phyloP scores from a whole-genome alignment of 495 filamentous ascomycete genomes.

The Physcia stellaris region DNA sequence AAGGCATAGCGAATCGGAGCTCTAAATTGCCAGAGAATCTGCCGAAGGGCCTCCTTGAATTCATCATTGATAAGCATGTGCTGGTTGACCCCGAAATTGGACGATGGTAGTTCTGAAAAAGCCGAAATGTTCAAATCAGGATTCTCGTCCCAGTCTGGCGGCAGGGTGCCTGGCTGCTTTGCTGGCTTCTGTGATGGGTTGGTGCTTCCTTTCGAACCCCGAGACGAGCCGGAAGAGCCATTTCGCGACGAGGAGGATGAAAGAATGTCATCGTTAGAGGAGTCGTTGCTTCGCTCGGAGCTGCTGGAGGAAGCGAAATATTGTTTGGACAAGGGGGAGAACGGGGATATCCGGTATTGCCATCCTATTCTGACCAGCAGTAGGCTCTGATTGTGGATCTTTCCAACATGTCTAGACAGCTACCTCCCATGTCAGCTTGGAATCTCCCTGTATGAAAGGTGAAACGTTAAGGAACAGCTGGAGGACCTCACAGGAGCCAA shows the following conservation, averaged over 20 bases:
- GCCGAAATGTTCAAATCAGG: constrained; percentile 58
- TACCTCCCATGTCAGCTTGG: no score
- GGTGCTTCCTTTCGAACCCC: constrained; percentile 13
- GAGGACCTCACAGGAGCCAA: constrained; percentile 13
- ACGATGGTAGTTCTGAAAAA: constrained; percentile 77
- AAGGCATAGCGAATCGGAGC: constrained; percentile 93
- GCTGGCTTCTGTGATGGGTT: constrained; percentile 12
- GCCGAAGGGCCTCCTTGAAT: constrained; percentile 78
- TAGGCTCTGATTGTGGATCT: constrained; percentile 9
- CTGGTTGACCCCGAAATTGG: constrained; percentile 88
- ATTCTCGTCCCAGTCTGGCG: constrained; percentile 66
- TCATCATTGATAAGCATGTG: constrained; percentile 88
- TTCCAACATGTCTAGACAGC: no score
- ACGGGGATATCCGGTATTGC: constrained; percentile 8
- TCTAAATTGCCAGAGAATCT: constrained; percentile 83
- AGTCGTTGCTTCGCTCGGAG: not conserved
- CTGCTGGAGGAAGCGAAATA: constrained; percentile 8
- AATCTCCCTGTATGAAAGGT: no score
- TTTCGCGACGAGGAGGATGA: constrained; percentile 3
- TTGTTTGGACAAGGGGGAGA: not conserved
- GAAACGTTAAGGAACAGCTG: constrained; percentile 1
- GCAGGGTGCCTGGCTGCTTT: constrained; percentile 16
- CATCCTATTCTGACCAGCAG: constrained; percentile 9
- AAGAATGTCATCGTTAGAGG: not conserved
- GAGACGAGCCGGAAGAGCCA: constrained; percentile 24